Evolutionary conservation across 2,329 filamentous ascomycete genomes (phyloP).

Genomic region (Alternaria conjuncta): DNA sequence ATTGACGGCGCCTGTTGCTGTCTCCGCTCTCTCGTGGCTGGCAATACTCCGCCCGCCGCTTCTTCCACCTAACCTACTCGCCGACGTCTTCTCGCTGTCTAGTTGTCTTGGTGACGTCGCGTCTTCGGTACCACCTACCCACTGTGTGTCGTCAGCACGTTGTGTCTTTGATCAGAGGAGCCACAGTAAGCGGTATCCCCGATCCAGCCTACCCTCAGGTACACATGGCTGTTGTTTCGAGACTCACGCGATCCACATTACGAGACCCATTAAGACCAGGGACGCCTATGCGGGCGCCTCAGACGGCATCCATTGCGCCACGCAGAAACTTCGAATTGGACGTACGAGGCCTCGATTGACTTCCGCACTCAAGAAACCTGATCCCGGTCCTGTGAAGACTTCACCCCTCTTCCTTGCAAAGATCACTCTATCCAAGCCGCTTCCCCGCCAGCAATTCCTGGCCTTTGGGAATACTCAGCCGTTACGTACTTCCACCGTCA

Average conservation of each 20-base stretch:
- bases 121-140: constrained; percentile 19
- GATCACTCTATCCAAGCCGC: constrained; percentile 8
- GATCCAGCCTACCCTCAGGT: constrained; percentile 7
- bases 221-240: background rate
- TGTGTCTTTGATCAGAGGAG: constrained; percentile 9
- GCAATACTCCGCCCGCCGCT: constrained; percentile 13
- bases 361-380: background rate
- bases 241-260: constrained; percentile 7
- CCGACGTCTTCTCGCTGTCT: constrained; percentile 1
- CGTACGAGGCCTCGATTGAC: constrained; percentile 1
- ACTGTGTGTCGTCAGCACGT: constrained; percentile 16
- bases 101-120: constrained; percentile 18
- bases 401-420: constrained; percentile 7
- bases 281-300: constrained; percentile 19
- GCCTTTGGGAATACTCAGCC: constrained; percentile 4
- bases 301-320: constrained; percentile 12
- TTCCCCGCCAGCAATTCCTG: constrained; percentile 12
- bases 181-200: constrained; percentile 15
- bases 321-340: constrained; percentile 19
- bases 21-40: constrained; percentile 22
- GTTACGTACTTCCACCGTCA: constrained; percentile 15
- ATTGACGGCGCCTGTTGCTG: constrained; percentile 15
- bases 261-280: constrained; percentile 12
- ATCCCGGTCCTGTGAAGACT: constrained; percentile 1
- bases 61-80: background rate